Conservation (phyloP, 2,329 filamentous ascomycete species). For the Calonectria honghensis region DNA sequence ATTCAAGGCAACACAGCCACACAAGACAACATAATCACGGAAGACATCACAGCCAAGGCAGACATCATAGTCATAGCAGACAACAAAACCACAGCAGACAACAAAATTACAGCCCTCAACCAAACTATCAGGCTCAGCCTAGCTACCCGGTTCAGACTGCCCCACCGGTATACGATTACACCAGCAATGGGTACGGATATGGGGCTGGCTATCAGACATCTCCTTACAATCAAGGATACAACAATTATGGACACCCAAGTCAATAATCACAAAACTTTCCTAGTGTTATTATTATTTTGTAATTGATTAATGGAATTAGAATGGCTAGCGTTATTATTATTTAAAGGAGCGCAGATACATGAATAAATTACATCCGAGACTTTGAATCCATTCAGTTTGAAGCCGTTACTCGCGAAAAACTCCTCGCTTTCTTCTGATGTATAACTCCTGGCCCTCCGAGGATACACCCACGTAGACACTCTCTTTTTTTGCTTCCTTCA, state of each 20-base stretch:
- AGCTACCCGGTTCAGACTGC: not conserved
- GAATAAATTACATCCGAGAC: not conserved
- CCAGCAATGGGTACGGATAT: not conserved
- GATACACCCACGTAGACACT: not conserved
- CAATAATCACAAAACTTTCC: not conserved
- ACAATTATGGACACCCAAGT: not conserved
- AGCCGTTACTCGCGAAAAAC: not conserved
- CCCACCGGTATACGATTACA: not conserved
- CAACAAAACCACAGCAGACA: not conserved
- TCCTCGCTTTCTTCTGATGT: not conserved
- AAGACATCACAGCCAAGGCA: not conserved
- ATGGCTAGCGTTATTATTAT: not conserved
- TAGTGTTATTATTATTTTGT: not conserved
- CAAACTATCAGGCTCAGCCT: not conserved
- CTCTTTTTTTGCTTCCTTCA: not conserved
- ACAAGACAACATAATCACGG: not conserved
- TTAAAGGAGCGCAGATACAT: not conserved
- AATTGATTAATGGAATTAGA: not conserved
- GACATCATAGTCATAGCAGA: slow-evolving; percentile 21
- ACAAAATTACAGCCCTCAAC: not conserved
- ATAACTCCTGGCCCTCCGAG: not conserved
- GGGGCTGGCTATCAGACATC: not conserved
- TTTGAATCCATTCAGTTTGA: not conserved
- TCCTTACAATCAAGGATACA: not conserved
- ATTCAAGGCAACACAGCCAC: slow-evolving; percentile 19